A percentile compares a stretch with the other conserved stretches of the same genome.
Evolutionary conservation across 139 green algal genomes (phyloP).

Genomic region (Parachlorella kessleri): DNA sequence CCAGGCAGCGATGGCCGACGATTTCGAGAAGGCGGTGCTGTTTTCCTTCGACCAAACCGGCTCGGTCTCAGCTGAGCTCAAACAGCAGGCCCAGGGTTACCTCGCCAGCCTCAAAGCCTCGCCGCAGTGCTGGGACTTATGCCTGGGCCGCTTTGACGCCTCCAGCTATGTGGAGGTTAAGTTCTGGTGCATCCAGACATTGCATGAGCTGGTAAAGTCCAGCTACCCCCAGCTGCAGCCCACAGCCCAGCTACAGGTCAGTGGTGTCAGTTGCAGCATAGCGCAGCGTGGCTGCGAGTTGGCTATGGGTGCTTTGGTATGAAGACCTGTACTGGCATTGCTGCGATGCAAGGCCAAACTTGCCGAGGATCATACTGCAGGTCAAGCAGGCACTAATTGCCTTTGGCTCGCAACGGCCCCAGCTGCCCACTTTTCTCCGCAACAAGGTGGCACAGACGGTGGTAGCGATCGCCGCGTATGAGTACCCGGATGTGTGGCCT

Average conservation of each 20-base stretch:
- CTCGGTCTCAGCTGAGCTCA: slow-evolving; percentile 40
- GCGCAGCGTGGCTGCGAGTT: too few species aligned
- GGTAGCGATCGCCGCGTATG: slow-evolving; percentile 70
- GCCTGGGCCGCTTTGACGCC: slow-evolving; percentile 68
- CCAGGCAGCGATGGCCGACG: slow-evolving; percentile 76
- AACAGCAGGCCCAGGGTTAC: slow-evolving; percentile 74
- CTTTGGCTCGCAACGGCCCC: neutral
- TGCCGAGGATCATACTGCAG: too few species aligned
- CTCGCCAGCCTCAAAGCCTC: slow-evolving; percentile 59
- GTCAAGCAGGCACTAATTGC: slow-evolving; percentile 23
- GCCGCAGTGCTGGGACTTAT: slow-evolving; percentile 75
- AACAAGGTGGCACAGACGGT: slow-evolving; percentile 96
- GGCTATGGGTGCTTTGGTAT: too few species aligned
- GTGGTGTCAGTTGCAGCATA: too few species aligned
- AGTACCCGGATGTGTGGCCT: slow-evolving; percentile 89
- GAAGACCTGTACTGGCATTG: too few species aligned
- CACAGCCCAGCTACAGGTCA: neutral
- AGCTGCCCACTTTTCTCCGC: slow-evolving; percentile 76
- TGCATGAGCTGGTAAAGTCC: slow-evolving; percentile 75
- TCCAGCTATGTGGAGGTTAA: slow-evolving; percentile 84
- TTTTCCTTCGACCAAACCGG: slow-evolving; percentile 88
- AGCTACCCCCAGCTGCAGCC: slow-evolving; percentile 13
- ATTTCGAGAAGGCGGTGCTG: slow-evolving; percentile 92
- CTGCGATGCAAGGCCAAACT: too few species aligned
- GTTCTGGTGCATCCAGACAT: slow-evolving; percentile 96